Evolutionary conservation across 2,329 filamentous ascomycete genomes (phyloP), one percentile per base, ranked within the genome.

Genomic region (Madurella mycetomatis): DNA sequence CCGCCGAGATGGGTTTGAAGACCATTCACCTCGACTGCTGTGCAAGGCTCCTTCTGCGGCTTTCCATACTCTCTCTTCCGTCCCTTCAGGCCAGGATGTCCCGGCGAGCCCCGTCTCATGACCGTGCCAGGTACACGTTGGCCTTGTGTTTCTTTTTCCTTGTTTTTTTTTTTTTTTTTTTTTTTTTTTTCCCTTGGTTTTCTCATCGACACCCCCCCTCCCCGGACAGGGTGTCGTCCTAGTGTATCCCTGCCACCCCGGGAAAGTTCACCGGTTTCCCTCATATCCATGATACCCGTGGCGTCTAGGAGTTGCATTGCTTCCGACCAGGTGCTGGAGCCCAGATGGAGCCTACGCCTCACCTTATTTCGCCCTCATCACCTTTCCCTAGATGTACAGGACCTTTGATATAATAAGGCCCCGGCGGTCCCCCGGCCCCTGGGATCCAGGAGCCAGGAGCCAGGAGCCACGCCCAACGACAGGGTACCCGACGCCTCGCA

Each of bases 1-100:
- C 54, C 62, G 53, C 57, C 61, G 49, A 60, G 51, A 56, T 51
- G 57, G 57, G 47, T 57, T 46, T 50, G 50, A 57, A 55, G 53
- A 49, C 54, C 50, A 46, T 54, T 54, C 49, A 54, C 42, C 45
- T 57, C 56, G 56, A 56, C 55, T 53, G 51, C 50, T 57, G 53
- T 58, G 55, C 59, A 54, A 53, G 60, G 48, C 50, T 42, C 49
- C 43, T 42, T 62, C 58, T 59, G 56, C 58, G 51, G 55, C 47
- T 57, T 54, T 59, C 57, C 61, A 52, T 58, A 49, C 44, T 52
- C 41, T 50, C 41, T 34, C 16, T 47, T 19, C 47, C 32, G 43
- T 50, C 42, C 53, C 52, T 25, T 25, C 25, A 25, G 34, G 47
- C 49, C 50, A 49, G 56, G 54, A 53, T 51, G 49, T n/a, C 47